Evolutionary conservation across 169 alveolate species (phyloP), one percentile per base, ranked within the genome.

Genomic region (Prorocentrum cordatum): DNA sequence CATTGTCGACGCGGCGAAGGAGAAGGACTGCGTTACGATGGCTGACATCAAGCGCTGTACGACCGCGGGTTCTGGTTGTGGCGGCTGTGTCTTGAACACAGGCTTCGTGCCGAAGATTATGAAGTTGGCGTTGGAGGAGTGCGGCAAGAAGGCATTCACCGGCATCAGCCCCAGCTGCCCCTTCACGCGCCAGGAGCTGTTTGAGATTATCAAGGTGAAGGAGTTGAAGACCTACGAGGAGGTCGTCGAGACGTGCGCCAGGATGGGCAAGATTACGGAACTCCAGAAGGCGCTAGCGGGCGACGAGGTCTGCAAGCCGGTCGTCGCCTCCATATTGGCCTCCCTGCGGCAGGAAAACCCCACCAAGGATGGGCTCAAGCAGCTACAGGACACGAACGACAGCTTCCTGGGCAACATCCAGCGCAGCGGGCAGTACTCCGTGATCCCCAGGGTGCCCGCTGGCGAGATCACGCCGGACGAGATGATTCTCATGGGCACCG

Each of bases 321-420:
- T 62, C 10, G 29, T 61, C n/a, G 90, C 90, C 0, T 80, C 90
- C 12, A 80, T 80, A 50, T 33, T 80, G 58, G 72, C 79, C 12
- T 12, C n/a, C 68, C 24, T 80, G 29, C 62, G 79, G 79, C 61
- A 61, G 29, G 75, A 62, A 39, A 16, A 42, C 42, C 33, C 26
- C 24, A 38, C 39, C 27, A n/a, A 3, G 45, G 10, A 20, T 14
- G 27, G 71, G 14, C 90, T 77, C 4, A 67, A 80, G 26, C 77
- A 58, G 35, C 35, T 80, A 14, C 90, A 80, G 67, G 90, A 80
- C 54, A 80, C 72, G 61, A 75, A 47, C 59, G 80, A 50, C 32
- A 54, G 86, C 20, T 75, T 50, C 58, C 26, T 75, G 86, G 89
- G 77, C 77, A 79, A 79, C 89, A 79, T 79, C 66, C 89, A 79